phyloP scores from a whole-genome alignment of 805 yeast genomes.

The Candida railenensis region DNA sequence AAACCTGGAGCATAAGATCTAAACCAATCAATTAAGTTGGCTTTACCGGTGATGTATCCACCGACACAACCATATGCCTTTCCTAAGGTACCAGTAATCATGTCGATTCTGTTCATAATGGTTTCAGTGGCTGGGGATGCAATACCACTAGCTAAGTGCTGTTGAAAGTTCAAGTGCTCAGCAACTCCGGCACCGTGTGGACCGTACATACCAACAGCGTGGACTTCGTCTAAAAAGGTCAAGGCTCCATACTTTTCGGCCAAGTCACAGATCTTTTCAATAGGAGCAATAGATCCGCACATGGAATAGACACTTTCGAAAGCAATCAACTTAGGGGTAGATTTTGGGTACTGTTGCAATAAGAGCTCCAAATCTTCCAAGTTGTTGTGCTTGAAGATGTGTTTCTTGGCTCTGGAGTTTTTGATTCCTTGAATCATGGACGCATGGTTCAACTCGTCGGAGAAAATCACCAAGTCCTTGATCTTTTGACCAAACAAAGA shows the following conservation, averaged over 20 bases:
- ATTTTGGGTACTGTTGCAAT: conserved; percentile 76
- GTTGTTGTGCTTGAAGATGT: conserved; percentile 89
- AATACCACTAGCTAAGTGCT: conserved; percentile 69
- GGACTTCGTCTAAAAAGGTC: conserved; percentile 97
- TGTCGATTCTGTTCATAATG: conserved; percentile 86
- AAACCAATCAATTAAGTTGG: conserved; percentile 86
- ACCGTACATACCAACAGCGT: conserved; percentile 98
- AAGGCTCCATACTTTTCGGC: conserved; percentile 98
- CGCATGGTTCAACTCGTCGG: conserved; percentile 94
- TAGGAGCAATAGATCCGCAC: conserved; percentile 98
- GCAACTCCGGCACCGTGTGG: conserved; percentile 99
- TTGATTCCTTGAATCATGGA: conserved; percentile 96
- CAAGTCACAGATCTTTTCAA: conserved; percentile 85
- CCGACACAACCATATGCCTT: conserved; percentile 97
- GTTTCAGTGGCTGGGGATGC: conserved; percentile 48
- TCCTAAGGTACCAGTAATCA: conserved; percentile 97
- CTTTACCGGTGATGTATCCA: conserved; percentile 92
- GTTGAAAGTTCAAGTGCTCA: conserved; percentile 88
- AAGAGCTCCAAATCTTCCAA: conserved; percentile 76
- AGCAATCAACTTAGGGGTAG: conserved; percentile 93
- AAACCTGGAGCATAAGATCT: conserved; percentile 97
- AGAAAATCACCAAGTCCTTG: conserved; percentile 85
- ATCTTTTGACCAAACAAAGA: conserved; percentile 88
- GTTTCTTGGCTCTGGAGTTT: conserved; percentile 85
- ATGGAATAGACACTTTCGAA: conserved; percentile 97